phyloP scores from a whole-genome alignment of 208 protist species.

The Crithidia expoeki region DNA sequence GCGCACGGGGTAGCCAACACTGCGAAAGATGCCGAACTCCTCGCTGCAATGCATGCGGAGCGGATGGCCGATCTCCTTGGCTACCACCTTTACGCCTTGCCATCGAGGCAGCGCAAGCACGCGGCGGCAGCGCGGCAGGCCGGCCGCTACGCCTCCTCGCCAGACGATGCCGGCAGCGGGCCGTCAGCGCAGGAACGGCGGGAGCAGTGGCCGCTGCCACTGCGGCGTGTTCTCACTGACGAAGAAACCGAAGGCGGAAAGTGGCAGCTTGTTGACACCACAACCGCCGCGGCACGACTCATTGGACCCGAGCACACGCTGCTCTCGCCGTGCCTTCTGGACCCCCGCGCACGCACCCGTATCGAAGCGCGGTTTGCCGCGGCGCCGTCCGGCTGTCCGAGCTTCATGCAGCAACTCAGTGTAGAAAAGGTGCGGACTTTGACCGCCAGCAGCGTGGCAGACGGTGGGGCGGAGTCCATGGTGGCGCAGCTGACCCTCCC shows the following conservation, averaged over 20 bases:
- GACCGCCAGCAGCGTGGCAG: conserved; percentile 32
- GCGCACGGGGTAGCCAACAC: conserved; percentile 81
- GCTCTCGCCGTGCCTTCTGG: conserved; percentile 76
- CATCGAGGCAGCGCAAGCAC: conserved; percentile 88
- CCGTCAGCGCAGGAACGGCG: conserved; percentile 11
- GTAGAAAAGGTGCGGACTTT: conserved; percentile 31
- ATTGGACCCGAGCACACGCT: conserved; percentile 58
- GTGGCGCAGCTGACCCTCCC: conserved; percentile 26
- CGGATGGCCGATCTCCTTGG: conserved; percentile 86
- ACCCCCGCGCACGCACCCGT: conserved; percentile 47
- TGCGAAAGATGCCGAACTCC: conserved; percentile 74
- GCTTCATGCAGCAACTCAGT: conserved; percentile 43
- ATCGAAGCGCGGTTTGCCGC: conserved; percentile 56
- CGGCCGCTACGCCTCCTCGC: conserved; percentile 75
- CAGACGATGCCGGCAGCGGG: conserved; percentile 49
- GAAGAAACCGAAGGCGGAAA: conserved; percentile 82
- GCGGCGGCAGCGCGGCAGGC: conserved; percentile 67
- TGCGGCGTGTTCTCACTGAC: conserved; percentile 52
- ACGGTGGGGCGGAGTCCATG: conserved; percentile 21
- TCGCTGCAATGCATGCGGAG: conserved; percentile 88
- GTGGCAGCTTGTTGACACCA: conserved; percentile 78
- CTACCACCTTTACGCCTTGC: conserved; percentile 86
- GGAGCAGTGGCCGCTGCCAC: conserved; percentile 58
- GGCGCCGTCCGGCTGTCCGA: conserved; percentile 33
- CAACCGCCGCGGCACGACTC: conserved; percentile 27